Conservation (phyloP, 805 yeast species). For the Yueomyces sinensis region DNA sequence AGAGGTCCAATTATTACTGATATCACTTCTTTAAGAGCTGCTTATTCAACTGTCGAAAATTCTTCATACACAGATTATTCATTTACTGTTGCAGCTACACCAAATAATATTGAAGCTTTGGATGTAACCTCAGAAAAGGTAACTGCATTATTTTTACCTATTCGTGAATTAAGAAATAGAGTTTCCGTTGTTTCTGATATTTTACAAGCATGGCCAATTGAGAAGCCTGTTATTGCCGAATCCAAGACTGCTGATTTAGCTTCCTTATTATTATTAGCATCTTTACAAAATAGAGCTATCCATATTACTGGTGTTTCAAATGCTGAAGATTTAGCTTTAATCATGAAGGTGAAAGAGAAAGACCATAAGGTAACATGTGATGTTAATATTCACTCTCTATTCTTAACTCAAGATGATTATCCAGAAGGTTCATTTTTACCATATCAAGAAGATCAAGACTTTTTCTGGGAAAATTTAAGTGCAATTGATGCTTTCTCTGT, state of each 20-base stretch:
- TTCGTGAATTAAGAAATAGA: slow-evolving; percentile 55
- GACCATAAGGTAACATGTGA: slow-evolving; percentile 80
- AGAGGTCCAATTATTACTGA: slow-evolving; percentile 52
- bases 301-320: slow-evolving; percentile 81
- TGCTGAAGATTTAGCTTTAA: slow-evolving; percentile 69
- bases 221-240: slow-evolving; percentile 80
- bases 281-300: slow-evolving; percentile 70
- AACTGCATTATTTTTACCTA: slow-evolving; percentile 72
- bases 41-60: slow-evolving; percentile 36
- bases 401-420: slow-evolving; percentile 59
- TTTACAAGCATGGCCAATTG: slow-evolving; percentile 70
- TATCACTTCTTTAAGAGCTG: slow-evolving; percentile 49
- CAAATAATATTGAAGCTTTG: slow-evolving; percentile 47
- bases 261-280: slow-evolving; percentile 79
- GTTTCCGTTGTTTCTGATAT: slow-evolving; percentile 72
- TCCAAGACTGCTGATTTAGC: slow-evolving; percentile 88
- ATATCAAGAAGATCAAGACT: slow-evolving; percentile 64
- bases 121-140: slow-evolving; percentile 51
- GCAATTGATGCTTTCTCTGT: slow-evolving; percentile 77
- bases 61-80: slow-evolving; percentile 73
- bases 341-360: slow-evolving; percentile 74
- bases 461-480: slow-evolving; percentile 64
- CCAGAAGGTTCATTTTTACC: slow-evolving; percentile 67
- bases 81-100: slow-evolving; percentile 72
- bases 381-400: slow-evolving; percentile 67